These are phyloP conservation scores for Pterocarpus santalinus DNA, from an alignment of 306 rosid genomes.

Conservation along the genomic window DNA sequence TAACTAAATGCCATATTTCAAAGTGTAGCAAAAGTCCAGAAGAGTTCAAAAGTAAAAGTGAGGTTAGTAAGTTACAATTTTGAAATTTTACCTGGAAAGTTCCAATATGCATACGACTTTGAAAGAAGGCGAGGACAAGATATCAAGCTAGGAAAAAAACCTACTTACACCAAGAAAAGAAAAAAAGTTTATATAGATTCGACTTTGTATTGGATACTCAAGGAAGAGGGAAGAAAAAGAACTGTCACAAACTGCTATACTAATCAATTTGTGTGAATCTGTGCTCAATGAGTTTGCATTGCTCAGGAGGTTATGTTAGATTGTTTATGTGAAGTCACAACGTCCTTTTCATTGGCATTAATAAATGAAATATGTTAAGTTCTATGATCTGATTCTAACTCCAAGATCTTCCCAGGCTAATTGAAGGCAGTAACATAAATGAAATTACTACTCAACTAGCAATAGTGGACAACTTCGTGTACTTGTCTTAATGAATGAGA, in stretches of 20 bases:
- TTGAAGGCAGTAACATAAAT: not conserved
- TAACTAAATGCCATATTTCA: not conserved
- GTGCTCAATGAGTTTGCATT: no score
- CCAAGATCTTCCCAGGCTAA: not conserved
- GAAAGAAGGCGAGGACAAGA: not conserved
- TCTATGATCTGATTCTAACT: not conserved
- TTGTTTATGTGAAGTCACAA: no score
- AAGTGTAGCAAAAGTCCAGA: not conserved
- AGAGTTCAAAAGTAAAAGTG: conserved; percentile 14
- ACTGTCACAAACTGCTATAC: not conserved
- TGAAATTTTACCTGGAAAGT: conserved; percentile 6
- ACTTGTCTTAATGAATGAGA: not conserved
- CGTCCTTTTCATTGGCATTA: no score
- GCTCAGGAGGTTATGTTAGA: no score
- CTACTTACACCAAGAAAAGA: not conserved
- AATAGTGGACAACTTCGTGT: not conserved
- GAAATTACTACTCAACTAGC: no score
- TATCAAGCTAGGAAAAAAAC: not conserved
- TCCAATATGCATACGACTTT: not conserved
- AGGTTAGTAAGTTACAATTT: not conserved
- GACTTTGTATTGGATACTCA: no score
- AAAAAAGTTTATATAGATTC: not conserved
- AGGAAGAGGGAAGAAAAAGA: no score
- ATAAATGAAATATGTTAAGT: no score
- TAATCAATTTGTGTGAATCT: not conserved